These are phyloP conservation scores for Coemansia biformis DNA, from an alignment of 192 early-diverging fungal species.

Conservation along the genomic window DNA sequence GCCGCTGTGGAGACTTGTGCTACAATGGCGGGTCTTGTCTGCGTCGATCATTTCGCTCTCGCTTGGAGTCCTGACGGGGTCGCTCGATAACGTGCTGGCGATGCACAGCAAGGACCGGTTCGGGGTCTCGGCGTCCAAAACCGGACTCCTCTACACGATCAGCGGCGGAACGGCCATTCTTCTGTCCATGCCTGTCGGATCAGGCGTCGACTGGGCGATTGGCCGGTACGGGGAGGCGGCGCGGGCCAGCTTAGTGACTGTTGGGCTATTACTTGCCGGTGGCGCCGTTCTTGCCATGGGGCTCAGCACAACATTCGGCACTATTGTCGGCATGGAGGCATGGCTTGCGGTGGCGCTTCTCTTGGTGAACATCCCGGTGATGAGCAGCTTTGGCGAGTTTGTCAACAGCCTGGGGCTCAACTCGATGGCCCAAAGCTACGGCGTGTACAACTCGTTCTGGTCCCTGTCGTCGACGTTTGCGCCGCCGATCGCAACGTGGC, in stretches of 20 bases:
- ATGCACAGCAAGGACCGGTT: conserved; percentile 37
- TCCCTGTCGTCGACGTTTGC: conserved; percentile 30
- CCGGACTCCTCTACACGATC: conserved; percentile 28
- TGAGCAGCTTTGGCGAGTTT: conserved; percentile 51
- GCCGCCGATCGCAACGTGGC: conserved; percentile 33
- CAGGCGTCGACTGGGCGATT: conserved; percentile 24
- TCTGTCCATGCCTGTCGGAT: conserved; percentile 25
- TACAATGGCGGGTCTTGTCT: conserved; percentile 42
- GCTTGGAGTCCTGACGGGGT: conserved; percentile 21
- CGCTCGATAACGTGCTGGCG: conserved; percentile 31
- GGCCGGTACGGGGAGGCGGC: conserved; percentile 17
- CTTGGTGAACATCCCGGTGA: conserved; percentile 39
- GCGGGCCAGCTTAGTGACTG: conserved; percentile 24
- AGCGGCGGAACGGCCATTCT: conserved; percentile 31
- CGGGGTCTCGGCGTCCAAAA: conserved; percentile 19
- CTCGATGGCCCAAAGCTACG: conserved; percentile 45
- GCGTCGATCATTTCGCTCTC: conserved; percentile 30
- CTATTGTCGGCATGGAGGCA: conserved; percentile 13
- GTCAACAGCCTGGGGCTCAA: conserved; percentile 35
- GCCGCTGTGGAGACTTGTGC: conserved; percentile 27
- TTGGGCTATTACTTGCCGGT: conserved; percentile 17
- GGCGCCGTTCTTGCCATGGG: conserved; percentile 24
- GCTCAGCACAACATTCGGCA: conserved; percentile 28
- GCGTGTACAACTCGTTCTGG: conserved; percentile 42
- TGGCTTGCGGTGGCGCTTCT: conserved; percentile 17